These are phyloP conservation scores for Raddia guianensis DNA, from an alignment of 176 grass and related monocot species.

Conservation along the genomic window DNA sequence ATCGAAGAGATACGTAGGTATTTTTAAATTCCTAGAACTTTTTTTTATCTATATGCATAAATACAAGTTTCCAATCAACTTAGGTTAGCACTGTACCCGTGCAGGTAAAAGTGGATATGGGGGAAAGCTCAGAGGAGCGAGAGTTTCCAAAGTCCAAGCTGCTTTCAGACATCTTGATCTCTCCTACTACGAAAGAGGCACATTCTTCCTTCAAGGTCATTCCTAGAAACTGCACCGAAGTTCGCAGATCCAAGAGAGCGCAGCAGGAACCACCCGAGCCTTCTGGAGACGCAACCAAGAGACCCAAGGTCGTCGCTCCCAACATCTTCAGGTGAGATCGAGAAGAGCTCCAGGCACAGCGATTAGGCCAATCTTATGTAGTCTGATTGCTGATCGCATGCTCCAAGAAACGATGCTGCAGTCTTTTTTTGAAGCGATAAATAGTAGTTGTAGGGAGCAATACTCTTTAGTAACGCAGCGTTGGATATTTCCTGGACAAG, in stretches of 20 bases:
- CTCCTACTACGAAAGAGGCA: not conserved
- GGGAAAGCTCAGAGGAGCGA: constrained; percentile 44
- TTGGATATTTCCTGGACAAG: not conserved
- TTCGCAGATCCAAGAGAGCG: constrained; percentile 25
- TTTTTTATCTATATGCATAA: not conserved
- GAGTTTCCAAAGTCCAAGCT: constrained; percentile 31
- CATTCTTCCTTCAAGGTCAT: not conserved
- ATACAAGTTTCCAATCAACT: not conserved
- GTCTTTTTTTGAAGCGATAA: not conserved
- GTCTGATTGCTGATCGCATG: not conserved
- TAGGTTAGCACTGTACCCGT: not conserved
- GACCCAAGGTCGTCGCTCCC: not conserved
- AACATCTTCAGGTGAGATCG: not conserved
- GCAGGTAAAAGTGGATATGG: constrained; percentile 26
- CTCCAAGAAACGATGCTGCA: not conserved
- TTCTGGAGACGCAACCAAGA: constrained; percentile 12
- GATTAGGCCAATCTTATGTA: not conserved
- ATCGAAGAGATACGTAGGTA: not conserved
- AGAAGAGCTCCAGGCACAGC: not conserved
- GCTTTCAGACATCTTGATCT: constrained; percentile 38
- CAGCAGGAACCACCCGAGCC: constrained; percentile 19
- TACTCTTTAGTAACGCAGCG: not conserved
- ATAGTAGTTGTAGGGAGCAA: not conserved
- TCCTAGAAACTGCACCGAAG: constrained; percentile 1
- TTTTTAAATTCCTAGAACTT: not conserved